Percentiles rank a stretch among this genome's conserved stretches.
Evolutionary conservation across 106 monocot species (phyloP).

Genomic region (Dioscorea alata): DNA sequence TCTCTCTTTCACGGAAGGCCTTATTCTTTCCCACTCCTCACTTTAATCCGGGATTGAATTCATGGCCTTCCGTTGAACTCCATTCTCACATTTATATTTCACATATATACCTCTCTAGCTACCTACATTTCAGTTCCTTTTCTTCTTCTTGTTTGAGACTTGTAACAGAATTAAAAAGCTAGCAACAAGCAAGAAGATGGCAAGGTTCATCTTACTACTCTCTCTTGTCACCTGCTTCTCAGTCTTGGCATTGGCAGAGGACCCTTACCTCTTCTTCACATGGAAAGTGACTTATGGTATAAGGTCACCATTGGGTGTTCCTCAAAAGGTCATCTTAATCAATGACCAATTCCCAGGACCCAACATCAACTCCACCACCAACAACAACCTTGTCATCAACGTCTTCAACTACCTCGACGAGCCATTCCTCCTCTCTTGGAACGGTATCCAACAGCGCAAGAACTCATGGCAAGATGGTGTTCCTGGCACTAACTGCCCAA

Average conservation of each 20-base stretch:
- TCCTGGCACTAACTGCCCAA: constrained; percentile 47
- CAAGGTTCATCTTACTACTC: no score
- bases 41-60: no score
- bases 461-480: constrained; percentile 57
- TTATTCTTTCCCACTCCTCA: no score
- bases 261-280: constrained; percentile 62
- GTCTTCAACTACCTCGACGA: constrained; percentile 76
- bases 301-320: constrained; percentile 28
- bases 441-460: constrained; percentile 53
- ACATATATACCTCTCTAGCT: constrained; percentile 1
- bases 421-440: constrained; percentile 44
- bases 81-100: no score
- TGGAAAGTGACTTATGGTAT: constrained; percentile 69
- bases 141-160: not conserved
- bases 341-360: constrained; percentile 71
- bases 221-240: no score
- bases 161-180: no score
- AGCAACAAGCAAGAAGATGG: no score
- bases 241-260: constrained; percentile 12
- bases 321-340: constrained; percentile 64
- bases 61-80: no score
- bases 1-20: no score
- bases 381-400: constrained; percentile 84
- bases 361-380: constrained; percentile 72
- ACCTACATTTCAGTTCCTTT: not conserved